These are phyloP conservation scores for Nemania bipapillata DNA, from an alignment of 2,329 filamentous ascomycete species.

Conservation along the genomic window DNA sequence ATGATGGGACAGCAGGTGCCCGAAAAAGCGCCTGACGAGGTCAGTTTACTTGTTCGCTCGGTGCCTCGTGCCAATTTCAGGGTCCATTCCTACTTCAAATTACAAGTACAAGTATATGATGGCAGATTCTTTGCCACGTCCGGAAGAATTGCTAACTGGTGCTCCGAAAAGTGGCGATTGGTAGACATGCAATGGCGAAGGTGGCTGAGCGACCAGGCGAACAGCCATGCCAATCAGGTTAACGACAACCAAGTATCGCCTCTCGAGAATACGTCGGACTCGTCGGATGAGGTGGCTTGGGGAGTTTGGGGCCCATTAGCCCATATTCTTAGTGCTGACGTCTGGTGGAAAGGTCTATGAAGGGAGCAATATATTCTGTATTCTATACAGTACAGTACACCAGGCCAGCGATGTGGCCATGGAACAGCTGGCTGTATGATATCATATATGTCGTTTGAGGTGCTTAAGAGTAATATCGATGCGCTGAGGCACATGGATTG, in stretches of 20 bases:
- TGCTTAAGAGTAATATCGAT: not conserved
- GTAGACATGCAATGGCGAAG: constrained; percentile 45
- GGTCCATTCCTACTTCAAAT: too few species aligned
- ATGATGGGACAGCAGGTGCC: constrained; percentile 40
- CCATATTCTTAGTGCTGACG: constrained; percentile 42
- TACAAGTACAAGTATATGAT: too few species aligned
- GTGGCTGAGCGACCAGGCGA: constrained; percentile 45
- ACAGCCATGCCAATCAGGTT: constrained; percentile 8
- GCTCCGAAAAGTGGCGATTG: constrained; percentile 39
- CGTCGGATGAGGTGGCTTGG: constrained; percentile 31
- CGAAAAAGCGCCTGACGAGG: constrained; percentile 40
- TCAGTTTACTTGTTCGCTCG: constrained; percentile 12
- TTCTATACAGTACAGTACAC: too few species aligned
- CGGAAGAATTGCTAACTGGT: constrained; percentile 11
- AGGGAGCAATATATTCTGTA: too few species aligned
- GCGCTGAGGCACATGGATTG: not conserved
- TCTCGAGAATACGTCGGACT: constrained; percentile 1
- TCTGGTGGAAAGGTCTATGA: constrained; percentile 23
- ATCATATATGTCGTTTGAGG: not conserved
- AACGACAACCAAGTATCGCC: not conserved
- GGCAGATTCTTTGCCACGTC: too few species aligned
- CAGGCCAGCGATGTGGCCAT: not conserved
- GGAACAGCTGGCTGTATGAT: not conserved
- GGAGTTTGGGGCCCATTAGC: constrained; percentile 45
- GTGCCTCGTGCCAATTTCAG: not conserved